Conservation (phyloP, 345 rosid genomes). For the Moricandia moricandioides region DNA sequence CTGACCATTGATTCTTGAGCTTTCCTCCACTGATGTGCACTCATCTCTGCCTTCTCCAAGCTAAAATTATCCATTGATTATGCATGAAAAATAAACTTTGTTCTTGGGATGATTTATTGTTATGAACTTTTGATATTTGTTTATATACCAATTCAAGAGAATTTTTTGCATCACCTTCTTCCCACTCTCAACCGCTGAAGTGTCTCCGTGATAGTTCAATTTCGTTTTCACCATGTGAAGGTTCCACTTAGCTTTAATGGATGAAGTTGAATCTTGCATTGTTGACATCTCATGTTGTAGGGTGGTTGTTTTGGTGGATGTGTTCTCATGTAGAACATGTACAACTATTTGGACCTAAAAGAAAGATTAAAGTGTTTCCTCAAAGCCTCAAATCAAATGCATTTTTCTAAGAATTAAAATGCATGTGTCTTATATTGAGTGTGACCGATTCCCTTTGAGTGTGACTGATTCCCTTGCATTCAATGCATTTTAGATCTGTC, state of each 20-base stretch:
- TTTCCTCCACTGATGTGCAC: slow-evolving; percentile 76
- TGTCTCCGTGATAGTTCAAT: slow-evolving; percentile 60
- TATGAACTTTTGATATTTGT: neutral
- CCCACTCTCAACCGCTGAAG: slow-evolving; percentile 67
- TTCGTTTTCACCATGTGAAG: slow-evolving; percentile 77
- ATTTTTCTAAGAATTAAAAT: too few relatives aligned
- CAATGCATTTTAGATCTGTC: too few relatives aligned
- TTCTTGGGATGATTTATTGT: neutral
- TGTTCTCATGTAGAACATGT: slow-evolving; percentile 70
- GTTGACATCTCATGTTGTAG: slow-evolving; percentile 89
- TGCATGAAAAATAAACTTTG: neutral
- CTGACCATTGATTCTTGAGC: slow-evolving; percentile 83
- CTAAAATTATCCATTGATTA: slow-evolving; percentile 40
- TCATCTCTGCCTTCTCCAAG: slow-evolving; percentile 67
- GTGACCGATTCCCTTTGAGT: too few relatives aligned
- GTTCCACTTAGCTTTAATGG: slow-evolving; percentile 75
- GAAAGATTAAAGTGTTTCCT: too few relatives aligned
- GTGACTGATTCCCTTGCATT: too few relatives aligned
- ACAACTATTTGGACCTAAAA: slow-evolving; percentile 68
- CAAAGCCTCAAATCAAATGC: too few relatives aligned
- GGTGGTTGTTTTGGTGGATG: slow-evolving; percentile 64
- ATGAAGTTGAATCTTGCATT: slow-evolving; percentile 77
- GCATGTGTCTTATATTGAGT: too few relatives aligned
- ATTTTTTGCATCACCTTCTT: slow-evolving; percentile 71
- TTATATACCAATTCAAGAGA: slow-evolving; percentile 68